A percentile compares a stretch with the other conserved stretches of the same genome.
Conservation (phyloP, 2,329 filamentous ascomycete genomes). For the Exserohilum turcica region DNA sequence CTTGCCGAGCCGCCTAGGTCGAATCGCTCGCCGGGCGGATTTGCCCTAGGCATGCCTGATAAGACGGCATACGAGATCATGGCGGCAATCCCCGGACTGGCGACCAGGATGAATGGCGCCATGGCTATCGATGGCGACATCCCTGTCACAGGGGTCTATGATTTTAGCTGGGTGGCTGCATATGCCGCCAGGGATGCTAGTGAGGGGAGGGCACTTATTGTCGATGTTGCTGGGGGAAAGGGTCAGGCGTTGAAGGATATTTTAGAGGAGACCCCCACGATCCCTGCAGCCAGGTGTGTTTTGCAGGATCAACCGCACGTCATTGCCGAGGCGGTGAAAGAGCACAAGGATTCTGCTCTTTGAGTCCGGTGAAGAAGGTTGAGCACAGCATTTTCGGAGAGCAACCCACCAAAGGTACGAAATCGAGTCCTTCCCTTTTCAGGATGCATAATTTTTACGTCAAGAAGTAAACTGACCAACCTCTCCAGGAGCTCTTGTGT, state of each 20-base stretch:
- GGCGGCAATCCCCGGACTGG: slow-evolving; percentile 6
- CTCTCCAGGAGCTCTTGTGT: slow-evolving; percentile 10
- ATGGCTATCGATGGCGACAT: slow-evolving; percentile 11
- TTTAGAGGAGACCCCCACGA: slow-evolving; percentile 7
- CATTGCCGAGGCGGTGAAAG: slow-evolving; percentile 7
- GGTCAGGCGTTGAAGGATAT: slow-evolving; percentile 12
- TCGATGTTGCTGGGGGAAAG: slow-evolving; percentile 11
- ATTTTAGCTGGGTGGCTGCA: slow-evolving; percentile 13
- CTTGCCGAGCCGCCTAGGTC: slow-evolving; percentile 8
- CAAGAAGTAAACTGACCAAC: background rate
- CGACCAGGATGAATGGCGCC: slow-evolving; percentile 7
- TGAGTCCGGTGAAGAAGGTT: slow-evolving; percentile 10
- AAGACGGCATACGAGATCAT: slow-evolving; percentile 16
- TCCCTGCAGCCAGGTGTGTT: slow-evolving; percentile 10
- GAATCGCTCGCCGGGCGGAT: slow-evolving; percentile 7
- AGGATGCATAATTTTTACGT: background rate
- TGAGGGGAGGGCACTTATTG: slow-evolving; percentile 10
- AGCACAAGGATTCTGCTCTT: slow-evolving; percentile 7
- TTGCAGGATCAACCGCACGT: slow-evolving; percentile 12
- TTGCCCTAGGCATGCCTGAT: slow-evolving; percentile 12
- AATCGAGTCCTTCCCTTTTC: background rate
- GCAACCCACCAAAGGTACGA: slow-evolving; percentile 11
- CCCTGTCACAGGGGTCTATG: slow-evolving; percentile 7
- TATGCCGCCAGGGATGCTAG: background rate
- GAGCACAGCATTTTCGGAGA: slow-evolving; percentile 10